Evolutionary conservation across 257 asterid genomes (phyloP).

Genomic region (Orobanche coerulescens): DNA sequence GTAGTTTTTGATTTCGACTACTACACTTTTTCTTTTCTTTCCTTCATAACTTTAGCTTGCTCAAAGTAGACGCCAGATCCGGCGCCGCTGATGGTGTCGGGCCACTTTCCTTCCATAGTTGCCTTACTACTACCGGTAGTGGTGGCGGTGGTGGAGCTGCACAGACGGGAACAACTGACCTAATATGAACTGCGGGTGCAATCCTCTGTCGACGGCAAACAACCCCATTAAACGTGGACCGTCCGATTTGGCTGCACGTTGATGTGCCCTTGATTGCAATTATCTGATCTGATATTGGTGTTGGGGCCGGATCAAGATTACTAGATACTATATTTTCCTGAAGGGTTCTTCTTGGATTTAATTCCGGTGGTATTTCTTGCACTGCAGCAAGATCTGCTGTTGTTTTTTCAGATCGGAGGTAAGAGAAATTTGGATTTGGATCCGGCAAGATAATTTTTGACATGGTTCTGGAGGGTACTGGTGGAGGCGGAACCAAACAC

Average conservation of each 20-base stretch:
- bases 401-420: too few species aligned
- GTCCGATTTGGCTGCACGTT: conserved; percentile 3
- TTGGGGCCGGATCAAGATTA: not conserved
- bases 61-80: conserved; percentile 24
- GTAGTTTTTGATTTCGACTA: not conserved
- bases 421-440: conserved; percentile 12
- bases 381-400: too few species aligned
- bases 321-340: not conserved
- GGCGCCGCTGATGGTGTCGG: conserved; percentile 16
- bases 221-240: conserved; percentile 11
- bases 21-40: not conserved
- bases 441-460: conserved; percentile 45
- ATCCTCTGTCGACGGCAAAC: conserved; percentile 24
- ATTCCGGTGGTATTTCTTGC: not conserved
- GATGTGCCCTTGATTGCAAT: not conserved
- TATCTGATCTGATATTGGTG: too few species aligned
- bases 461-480: conserved; percentile 29
- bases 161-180: conserved; percentile 52
- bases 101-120: conserved; percentile 7
- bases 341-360: not conserved
- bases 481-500: conserved; percentile 54
- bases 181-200: conserved; percentile 53
- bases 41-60: conserved; percentile 30
- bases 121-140: not conserved
- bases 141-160: conserved; percentile 35